phyloP scores from a whole-genome alignment of 2,329 filamentous ascomycete genomes.

The Beauveria rudraprayagi region DNA sequence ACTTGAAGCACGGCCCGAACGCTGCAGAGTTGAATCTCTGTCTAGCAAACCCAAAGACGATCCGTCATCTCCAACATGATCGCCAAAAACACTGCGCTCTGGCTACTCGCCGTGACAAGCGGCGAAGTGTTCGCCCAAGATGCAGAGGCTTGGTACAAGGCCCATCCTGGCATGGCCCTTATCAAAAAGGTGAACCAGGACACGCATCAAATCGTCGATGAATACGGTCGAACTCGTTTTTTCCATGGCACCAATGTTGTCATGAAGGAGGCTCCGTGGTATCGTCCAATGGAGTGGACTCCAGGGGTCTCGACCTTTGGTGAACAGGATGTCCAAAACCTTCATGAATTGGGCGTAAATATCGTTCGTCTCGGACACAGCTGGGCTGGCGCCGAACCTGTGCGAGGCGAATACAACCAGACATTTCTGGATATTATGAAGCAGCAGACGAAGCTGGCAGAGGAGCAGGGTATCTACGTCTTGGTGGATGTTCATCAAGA shows the following conservation, averaged over 20 bases:
- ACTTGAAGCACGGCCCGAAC: not conserved
- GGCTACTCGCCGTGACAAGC: not conserved
- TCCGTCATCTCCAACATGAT: not conserved
- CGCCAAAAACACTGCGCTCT: not conserved
- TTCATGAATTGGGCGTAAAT: conserved; percentile 15
- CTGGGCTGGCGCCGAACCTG: conserved; percentile 16
- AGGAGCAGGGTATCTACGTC: conserved; percentile 15
- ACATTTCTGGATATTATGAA: conserved; percentile 16
- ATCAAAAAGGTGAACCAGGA: conserved; percentile 13
- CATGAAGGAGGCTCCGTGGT: conserved; percentile 16
- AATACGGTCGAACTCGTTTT: conserved; percentile 15
- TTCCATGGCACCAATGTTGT: conserved; percentile 17
- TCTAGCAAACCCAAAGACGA: not conserved
- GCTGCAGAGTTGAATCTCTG: not conserved
- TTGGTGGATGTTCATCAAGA: conserved; percentile 16
- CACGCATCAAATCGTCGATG: conserved; percentile 15
- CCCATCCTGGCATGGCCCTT: conserved; percentile 13
- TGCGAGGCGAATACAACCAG: conserved; percentile 14
- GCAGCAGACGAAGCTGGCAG: conserved; percentile 15
- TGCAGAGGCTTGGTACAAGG: conserved; percentile 14
- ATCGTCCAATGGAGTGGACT: conserved; percentile 14
- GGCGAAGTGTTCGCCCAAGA: conserved; percentile 1
- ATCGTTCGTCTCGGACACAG: conserved; percentile 15
- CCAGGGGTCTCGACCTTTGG: conserved; percentile 15
- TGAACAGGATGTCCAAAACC: conserved; percentile 13